phyloP scores from a whole-genome alignment of 2,329 filamentous ascomycete genomes.

The Cladosporium sp. region DNA sequence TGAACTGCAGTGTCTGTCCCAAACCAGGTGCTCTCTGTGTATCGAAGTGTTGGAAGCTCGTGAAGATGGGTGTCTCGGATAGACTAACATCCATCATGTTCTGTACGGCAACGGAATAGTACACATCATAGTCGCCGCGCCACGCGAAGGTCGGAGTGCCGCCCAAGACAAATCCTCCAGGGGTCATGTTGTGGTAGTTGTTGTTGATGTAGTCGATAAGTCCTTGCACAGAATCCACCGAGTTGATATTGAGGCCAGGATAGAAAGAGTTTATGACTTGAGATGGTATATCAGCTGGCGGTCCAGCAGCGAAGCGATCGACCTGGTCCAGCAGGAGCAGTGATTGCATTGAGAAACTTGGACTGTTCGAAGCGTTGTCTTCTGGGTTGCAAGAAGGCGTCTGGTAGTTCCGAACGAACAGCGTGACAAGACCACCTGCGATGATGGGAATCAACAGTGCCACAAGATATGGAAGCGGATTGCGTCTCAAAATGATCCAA shows the following conservation, averaged over 20 bases:
- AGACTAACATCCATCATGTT: constrained; percentile 84
- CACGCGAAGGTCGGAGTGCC: constrained; percentile 65
- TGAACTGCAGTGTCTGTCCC: constrained; percentile 71
- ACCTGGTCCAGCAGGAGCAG: constrained; percentile 25
- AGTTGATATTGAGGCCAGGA: constrained; percentile 19
- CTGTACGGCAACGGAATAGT: constrained; percentile 69
- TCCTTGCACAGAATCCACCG: constrained; percentile 55
- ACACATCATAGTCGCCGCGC: constrained; percentile 60
- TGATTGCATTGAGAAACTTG: constrained; percentile 20
- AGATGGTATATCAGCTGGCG: neutral
- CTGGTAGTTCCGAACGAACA: constrained; percentile 62
- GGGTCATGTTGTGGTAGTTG: constrained; percentile 64
- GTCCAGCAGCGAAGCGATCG: constrained; percentile 1
- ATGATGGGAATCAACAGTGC: constrained; percentile 75
- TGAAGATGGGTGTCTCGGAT: constrained; percentile 64
- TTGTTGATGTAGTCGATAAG: constrained; percentile 57
- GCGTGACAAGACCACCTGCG: constrained; percentile 71
- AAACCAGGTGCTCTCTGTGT: constrained; percentile 64
- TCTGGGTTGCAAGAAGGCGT: constrained; percentile 46
- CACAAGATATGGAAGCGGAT: constrained; percentile 69
- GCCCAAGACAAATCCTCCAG: constrained; percentile 75
- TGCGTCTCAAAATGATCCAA: constrained; percentile 69
- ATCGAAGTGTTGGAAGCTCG: constrained; percentile 71
- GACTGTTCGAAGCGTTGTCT: constrained; percentile 23
- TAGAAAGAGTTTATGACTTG: constrained; percentile 16